Conservation (phyloP, 768 basidiomycete genomes). For the Clathrus columnatus region DNA sequence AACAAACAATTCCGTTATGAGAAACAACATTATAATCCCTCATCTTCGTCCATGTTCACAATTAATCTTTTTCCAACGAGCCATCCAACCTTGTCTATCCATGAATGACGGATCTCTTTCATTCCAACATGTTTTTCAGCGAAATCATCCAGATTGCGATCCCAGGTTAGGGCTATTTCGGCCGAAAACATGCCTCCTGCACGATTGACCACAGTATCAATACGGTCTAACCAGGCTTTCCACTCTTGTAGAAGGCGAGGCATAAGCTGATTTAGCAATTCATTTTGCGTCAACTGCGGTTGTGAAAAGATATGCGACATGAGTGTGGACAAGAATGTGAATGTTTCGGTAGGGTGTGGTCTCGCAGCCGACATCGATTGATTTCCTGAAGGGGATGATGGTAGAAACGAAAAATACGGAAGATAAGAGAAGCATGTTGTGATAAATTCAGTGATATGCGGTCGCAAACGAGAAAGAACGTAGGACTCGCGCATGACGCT, state of each 20-base stretch:
- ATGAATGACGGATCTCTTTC: constrained; percentile 47
- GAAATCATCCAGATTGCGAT: constrained; percentile 56
- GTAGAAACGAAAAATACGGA: constrained; percentile 69
- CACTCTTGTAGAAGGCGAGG: constrained; percentile 66
- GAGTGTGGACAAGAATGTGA: constrained; percentile 57
- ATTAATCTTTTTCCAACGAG: constrained; percentile 39
- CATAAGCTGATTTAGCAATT: constrained; percentile 47
- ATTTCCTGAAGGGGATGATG: constrained; percentile 23
- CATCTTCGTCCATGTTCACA: constrained; percentile 27
- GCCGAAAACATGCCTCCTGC: constrained; percentile 74
- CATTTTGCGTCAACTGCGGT: constrained; percentile 54
- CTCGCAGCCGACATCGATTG: constrained; percentile 37
- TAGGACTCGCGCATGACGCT: constrained; percentile 76
- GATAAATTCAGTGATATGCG: constrained; percentile 69
- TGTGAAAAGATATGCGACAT: constrained; percentile 62
- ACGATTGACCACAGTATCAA: constrained; percentile 62
- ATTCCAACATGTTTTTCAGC: constrained; percentile 39
- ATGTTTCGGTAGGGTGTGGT: constrained; percentile 66
- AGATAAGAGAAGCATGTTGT: constrained; percentile 74
- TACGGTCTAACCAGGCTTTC: constrained; percentile 63
- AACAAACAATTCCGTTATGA: too few relatives aligned
- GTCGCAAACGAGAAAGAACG: constrained; percentile 62
- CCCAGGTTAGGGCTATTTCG: constrained; percentile 63
- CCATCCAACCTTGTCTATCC: constrained; percentile 76
- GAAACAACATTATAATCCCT: constrained; percentile 9